Conservation (phyloP, 2,329 filamentous ascomycete species). For the Botrytis paeoniae region DNA sequence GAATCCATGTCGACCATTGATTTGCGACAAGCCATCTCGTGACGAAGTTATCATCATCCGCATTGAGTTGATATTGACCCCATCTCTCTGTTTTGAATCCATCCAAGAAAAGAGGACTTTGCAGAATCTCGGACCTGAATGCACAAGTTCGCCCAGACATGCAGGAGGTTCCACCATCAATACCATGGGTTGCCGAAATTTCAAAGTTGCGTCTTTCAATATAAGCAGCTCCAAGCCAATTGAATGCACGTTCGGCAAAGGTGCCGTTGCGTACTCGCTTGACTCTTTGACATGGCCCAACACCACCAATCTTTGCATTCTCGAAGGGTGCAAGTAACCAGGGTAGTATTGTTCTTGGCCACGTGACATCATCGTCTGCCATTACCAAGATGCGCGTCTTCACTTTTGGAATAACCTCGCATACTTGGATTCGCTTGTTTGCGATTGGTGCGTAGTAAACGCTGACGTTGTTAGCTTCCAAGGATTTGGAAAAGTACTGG, state of each 20-base stretch:
- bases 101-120: conserved; percentile 79
- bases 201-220: conserved; percentile 95
- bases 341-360: conserved; percentile 79
- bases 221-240: conserved; percentile 88
- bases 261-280: conserved; percentile 60
- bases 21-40: conserved; percentile 93
- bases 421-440: conserved; percentile 94
- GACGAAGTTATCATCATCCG: conserved; percentile 97
- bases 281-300: conserved; percentile 87
- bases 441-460: conserved; percentile 78
- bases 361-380: conserved; percentile 93
- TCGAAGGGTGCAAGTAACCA: conserved; percentile 96
- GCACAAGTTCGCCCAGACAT: conserved; percentile 93
- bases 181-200: conserved; percentile 90
- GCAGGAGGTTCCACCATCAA: conserved; percentile 94
- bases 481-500: conserved; percentile 61
- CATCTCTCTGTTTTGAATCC: conserved; percentile 91
- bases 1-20: conserved; percentile 90
- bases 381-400: conserved; percentile 83
- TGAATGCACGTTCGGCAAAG: conserved; percentile 66
- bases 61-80: conserved; percentile 85
- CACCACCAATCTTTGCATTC: conserved; percentile 76
- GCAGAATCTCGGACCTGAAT: conserved; percentile 84
- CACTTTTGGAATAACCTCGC: conserved; percentile 82
- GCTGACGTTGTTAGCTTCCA: conserved; percentile 60